Evolutionary conservation across 225 moss, liverwort and hornwort genomes (phyloP).

Genomic region (Bryum argenteum): DNA sequence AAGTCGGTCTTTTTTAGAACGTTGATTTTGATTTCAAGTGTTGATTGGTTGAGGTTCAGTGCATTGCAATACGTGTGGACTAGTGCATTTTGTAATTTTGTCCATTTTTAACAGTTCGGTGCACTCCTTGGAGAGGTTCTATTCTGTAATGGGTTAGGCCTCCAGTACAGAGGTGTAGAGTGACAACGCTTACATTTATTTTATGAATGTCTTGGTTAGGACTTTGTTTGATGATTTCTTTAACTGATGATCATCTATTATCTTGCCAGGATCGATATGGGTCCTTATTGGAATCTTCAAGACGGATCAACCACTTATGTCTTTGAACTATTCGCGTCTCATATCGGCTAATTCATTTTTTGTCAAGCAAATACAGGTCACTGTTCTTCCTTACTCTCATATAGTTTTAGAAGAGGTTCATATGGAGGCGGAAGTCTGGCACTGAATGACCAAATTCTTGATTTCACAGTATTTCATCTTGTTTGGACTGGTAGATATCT

Average conservation of each 20-base stretch:
- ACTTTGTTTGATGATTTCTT: not conserved
- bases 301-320: conserved; percentile 40
- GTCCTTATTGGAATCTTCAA: conserved; percentile 50
- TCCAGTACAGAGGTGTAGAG: not conserved
- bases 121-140: not conserved
- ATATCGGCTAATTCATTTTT: conserved; percentile 48
- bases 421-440: not conserved
- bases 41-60: not conserved
- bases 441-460: conserved; percentile 6
- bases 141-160: too few relatives aligned
- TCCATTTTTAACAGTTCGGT: not conserved
- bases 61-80: not conserved
- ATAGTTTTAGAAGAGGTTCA: not conserved
- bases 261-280: conserved; percentile 44
- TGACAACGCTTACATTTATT: not conserved
- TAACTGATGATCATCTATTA: conserved; percentile 17
- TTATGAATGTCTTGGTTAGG: not conserved
- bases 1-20: not conserved
- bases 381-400: not conserved
- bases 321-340: conserved; percentile 49
- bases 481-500: not conserved
- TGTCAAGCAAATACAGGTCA: conserved; percentile 47
- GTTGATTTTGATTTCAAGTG: not conserved
- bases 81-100: not conserved
- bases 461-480: not conserved